Base-by-base conservation (phyloP, 768 basidiomycete genomes). In the Hypholoma fasciculare region DNA sequence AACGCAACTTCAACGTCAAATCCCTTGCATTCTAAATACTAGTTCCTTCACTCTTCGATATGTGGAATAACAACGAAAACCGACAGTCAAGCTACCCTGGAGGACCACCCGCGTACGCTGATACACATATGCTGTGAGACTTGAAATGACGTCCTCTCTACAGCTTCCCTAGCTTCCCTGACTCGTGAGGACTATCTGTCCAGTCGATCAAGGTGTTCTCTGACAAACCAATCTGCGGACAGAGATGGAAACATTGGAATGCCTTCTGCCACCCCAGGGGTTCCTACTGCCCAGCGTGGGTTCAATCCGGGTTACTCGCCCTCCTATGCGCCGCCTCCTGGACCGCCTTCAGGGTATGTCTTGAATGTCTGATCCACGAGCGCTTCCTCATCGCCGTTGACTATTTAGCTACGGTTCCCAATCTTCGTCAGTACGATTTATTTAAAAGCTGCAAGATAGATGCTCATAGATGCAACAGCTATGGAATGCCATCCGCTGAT, bases 281-380 rank as follows among this genome's bases (percentile, higher is more conserved):
- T 64, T 26, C 61, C 65, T 30, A 56, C 61, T 5, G 63, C 65
- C 44, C 61, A 68, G 38, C 44, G 68, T 23, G 78, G 75, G 5
- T 76, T 75, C 59, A 74, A 67, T 61, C 74, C 77, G 13, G 69
- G 75, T n/a, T 81, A 82, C 59, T 66, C 74, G 13, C 76, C 79
- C 26, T 69, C 75, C 26, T 74, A 74, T 52, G 63, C 58, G 11
- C 68, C 73, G 11, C 67, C 67, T 52, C 63, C 65, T 14, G 70
- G 71, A 48, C 64, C 67, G 40, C 65, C 65, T 20, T 65, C 65
- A 52, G 64, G 66, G 65, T 63, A 55, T 46, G 63, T 56, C 13
- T n/a, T 19, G 1, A 46, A 19, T 46, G 11, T 11, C 44, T 46
- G 44, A 34, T 34, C 30, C 1, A 46, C 23, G 7, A 3, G 40